Percentiles rank a stretch among this genome's conserved stretches.
phyloP scores from a whole-genome alignment of 768 basidiomycete genomes.

The Auricularia sp. region DNA sequence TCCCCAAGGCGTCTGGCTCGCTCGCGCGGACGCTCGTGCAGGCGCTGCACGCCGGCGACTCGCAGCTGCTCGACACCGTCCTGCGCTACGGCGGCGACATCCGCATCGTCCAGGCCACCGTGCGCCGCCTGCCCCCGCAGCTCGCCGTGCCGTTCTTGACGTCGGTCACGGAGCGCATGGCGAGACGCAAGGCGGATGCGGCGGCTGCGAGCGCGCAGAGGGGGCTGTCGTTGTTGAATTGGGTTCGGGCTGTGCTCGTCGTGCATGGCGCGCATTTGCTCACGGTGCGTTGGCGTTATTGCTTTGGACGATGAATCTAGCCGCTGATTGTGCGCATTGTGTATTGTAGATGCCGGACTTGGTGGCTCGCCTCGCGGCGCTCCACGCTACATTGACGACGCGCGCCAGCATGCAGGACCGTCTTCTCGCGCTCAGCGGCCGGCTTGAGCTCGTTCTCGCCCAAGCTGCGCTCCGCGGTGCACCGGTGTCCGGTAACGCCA shows the following conservation, averaged over 20 bases:
- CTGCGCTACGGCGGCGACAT: conserved; percentile 62
- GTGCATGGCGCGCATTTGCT: conserved; percentile 87
- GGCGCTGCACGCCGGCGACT: conserved; percentile 90
- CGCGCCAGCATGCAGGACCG: conserved; percentile 77
- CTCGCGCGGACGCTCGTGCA: conserved; percentile 91
- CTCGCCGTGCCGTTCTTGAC: conserved; percentile 77
- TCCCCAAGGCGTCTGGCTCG: conserved; percentile 55
- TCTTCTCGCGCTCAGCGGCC: conserved; percentile 75
- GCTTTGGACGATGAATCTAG: background rate
- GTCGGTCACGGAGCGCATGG: conserved; percentile 82
- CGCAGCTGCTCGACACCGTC: conserved; percentile 78
- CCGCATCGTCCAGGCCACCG: conserved; percentile 69
- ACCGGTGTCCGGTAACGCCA: conserved; percentile 34
- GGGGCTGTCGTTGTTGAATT: conserved; percentile 56
- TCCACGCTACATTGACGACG: conserved; percentile 72
- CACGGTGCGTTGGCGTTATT: conserved; percentile 52
- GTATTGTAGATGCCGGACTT: conserved; percentile 75
- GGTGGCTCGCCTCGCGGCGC: conserved; percentile 71
- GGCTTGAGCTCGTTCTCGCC: conserved; percentile 86
- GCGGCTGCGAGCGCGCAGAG: conserved; percentile 73
- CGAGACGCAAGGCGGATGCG: conserved; percentile 71
- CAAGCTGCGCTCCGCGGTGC: conserved; percentile 84
- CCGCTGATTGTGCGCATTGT: background rate
- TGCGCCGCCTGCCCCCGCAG: conserved; percentile 75
- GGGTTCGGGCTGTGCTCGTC: conserved; percentile 73